Percentiles rank a stretch among this genome's conserved stretches.
Evolutionary conservation across 1,139 yeast species (phyloP).

Genomic region (Diutina catenulata): DNA sequence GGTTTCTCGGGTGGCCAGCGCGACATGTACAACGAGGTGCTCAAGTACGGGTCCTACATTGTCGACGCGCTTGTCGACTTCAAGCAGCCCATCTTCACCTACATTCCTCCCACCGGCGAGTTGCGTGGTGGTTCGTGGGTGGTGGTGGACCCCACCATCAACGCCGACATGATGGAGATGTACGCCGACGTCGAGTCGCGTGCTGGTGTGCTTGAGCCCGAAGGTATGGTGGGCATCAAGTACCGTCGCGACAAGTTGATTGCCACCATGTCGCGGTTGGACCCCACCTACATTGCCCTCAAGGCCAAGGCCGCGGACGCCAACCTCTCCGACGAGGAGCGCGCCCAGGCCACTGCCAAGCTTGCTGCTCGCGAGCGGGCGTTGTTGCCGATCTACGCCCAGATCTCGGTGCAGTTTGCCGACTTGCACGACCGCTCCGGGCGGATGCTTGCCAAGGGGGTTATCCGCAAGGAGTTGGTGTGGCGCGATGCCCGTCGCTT

Average conservation of each 20-base stretch:
- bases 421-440: conserved; percentile 96
- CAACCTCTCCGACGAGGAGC: conserved; percentile 50
- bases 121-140: conserved; percentile 99
- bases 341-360: conserved; percentile 50
- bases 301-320: conserved; percentile 45
- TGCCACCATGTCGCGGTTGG: conserved; percentile 84
- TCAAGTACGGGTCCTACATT: conserved; percentile 91
- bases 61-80: conserved; percentile 94
- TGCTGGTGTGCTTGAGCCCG: conserved; percentile 98
- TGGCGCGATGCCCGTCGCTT: conserved; percentile 86
- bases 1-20: conserved; percentile 99
- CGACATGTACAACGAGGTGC: conserved; percentile 96
- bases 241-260: conserved; percentile 87
- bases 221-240: conserved; percentile 98
- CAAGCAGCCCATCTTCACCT: conserved; percentile 92
- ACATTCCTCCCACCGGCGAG: conserved; percentile 97
- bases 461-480: conserved; percentile 70
- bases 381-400: conserved; percentile 80
- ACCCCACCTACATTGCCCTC: conserved; percentile 58
- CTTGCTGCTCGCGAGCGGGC: conserved; percentile 68
- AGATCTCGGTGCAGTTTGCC: conserved; percentile 90
- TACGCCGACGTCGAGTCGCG: conserved; percentile 95
- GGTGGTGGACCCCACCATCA: conserved; percentile 96
- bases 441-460: conserved; percentile 93
- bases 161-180: conserved; percentile 97